Evolutionary conservation across 345 rosid genomes (phyloP), one percentile per base, ranked within the genome.

Genomic region (Abelmoschus esculentus): DNA sequence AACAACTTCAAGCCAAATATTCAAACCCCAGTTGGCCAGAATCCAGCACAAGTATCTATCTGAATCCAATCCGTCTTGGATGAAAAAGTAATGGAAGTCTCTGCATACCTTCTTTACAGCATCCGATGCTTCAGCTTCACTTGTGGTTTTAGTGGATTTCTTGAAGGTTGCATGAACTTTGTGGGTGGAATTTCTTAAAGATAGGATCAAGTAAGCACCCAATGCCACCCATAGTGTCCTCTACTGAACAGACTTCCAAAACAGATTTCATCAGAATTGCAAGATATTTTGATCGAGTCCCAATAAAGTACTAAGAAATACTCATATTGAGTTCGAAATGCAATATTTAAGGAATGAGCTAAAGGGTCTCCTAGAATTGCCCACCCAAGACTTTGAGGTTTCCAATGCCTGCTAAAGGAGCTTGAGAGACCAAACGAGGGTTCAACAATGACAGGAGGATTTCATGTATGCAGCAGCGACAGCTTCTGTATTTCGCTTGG

Each of bases 51-150:
- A 40, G 88, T 91, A 56, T 91, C 96, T 22, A 32, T 32, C 36
- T 32, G 96, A 88, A 76, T 93, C 90, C 60, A 91, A 78, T 75
- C 93, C 18, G 2, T 87, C 88, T 81, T 91, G 98, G 76, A 93
- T 85, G 74, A 92, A 95, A 4, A 93, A 90, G 71, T 86, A 89
- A 86, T 89, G 96, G 61, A 93, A 76, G 13, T 97, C 96, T 56
- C 93, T 86, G 44, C 91, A 86, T 13, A 88, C 81, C 76, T 83
- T 87, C 77, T 93, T 90, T 17, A 96, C 92, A 65, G 85, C 87
- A 75, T 93, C 97, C 97, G 92, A 86, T 28, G 91, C 93, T 83
- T 90, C 96, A 59, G 96, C 92, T 80, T 87, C 97, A 65, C 85
- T 84, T 61, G 90, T 90, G 19, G 89, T 83, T 64, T 75, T 77